Percentiles rank a stretch among this genome's conserved stretches.
These are phyloP conservation scores for Penicillium sclerotigenum DNA, from an alignment of 2,329 filamentous ascomycete species.

Conservation along the genomic window DNA sequence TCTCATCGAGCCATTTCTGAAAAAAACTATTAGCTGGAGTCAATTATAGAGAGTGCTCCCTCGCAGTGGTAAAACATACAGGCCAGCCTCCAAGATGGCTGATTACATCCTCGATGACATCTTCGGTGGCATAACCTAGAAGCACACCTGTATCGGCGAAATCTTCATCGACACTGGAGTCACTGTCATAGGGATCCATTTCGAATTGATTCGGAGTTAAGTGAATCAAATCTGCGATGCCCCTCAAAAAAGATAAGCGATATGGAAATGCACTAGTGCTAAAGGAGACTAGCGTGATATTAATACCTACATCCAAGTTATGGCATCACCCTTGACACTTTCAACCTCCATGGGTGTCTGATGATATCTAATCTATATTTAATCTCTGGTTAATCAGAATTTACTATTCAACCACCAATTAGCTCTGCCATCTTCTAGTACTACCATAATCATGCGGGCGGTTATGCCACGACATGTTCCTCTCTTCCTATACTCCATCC, in stretches of 20 bases:
- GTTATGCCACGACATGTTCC: not conserved
- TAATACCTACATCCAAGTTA: not conserved
- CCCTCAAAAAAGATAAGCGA: slow-evolving; percentile 29
- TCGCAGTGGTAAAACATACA: slow-evolving; percentile 54
- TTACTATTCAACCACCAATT: not conserved
- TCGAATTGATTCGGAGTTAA: slow-evolving; percentile 7
- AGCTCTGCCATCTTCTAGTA: not conserved
- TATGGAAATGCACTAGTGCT: slow-evolving; percentile 11
- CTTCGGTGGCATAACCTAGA: slow-evolving; percentile 81
- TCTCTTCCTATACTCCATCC: slow-evolving; percentile 10
- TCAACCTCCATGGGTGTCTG: not conserved
- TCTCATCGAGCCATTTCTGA: slow-evolving; percentile 79
- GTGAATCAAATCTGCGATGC: slow-evolving; percentile 9
- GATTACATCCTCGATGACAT: slow-evolving; percentile 74
- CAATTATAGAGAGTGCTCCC: not conserved
- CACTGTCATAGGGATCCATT: slow-evolving; percentile 82
- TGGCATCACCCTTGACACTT: not conserved
- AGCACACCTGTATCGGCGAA: slow-evolving; percentile 71
- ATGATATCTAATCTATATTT: not conserved
- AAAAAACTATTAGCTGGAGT: slow-evolving; percentile 15
- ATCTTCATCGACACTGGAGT: slow-evolving; percentile 64
- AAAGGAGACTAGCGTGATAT: not conserved
- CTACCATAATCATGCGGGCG: not conserved
- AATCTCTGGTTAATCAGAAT: not conserved
- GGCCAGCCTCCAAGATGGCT: slow-evolving; percentile 85